Evolutionary conservation across 768 basidiomycete species (phyloP).

Genomic region (Panaeolus papilionaceus): DNA sequence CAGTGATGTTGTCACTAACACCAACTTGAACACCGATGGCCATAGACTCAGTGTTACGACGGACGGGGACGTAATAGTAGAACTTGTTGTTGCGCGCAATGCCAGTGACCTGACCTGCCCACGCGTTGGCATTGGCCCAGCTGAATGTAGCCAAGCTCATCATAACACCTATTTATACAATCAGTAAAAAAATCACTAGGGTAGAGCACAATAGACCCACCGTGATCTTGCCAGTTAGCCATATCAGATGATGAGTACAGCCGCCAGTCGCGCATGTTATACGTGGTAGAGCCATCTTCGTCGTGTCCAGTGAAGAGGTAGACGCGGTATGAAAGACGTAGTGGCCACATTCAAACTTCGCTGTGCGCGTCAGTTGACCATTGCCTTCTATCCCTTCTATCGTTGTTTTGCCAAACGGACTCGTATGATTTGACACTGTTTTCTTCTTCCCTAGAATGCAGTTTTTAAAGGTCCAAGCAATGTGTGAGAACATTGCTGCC

Average conservation of each 20-base stretch:
- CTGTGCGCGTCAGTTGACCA: no score
- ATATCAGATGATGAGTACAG: neutral
- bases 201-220: neutral
- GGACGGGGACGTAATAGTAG: conserved; percentile 9
- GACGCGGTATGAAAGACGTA: no score
- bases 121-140: conserved; percentile 10
- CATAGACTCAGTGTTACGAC: neutral
- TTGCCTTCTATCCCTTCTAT: no score
- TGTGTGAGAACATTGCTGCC: no score
- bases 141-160: conserved; percentile 12
- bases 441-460: no score
- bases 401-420: no score
- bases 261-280: conserved; percentile 7
- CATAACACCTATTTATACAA: conserved; percentile 5
- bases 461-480: no score
- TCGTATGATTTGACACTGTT: no score
- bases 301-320: conserved; percentile 3
- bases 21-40: conserved; percentile 9
- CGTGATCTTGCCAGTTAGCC: conserved; percentile 11
- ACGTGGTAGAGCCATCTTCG: neutral
- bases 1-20: conserved; percentile 8
- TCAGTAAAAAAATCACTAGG: neutral
- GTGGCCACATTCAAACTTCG: no score
- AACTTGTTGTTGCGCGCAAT: neutral
- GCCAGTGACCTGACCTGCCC: conserved; percentile 7